phyloP scores from a whole-genome alignment of 2,329 filamentous ascomycete genomes.

The Penicillium oxalicum region DNA sequence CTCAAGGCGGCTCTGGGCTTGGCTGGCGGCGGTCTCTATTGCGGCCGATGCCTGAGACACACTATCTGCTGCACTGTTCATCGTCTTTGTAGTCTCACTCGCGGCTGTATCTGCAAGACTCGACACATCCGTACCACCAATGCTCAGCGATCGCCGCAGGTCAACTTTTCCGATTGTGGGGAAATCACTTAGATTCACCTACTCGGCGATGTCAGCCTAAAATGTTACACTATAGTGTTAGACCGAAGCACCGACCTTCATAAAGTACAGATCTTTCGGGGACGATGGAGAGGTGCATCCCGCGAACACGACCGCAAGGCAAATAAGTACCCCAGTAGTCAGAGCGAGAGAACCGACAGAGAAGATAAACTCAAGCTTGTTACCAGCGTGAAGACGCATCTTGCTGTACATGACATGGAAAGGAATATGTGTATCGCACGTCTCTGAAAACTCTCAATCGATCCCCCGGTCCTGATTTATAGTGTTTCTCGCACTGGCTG shows the following conservation, averaged over 20 bases:
- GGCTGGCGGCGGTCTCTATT: neutral
- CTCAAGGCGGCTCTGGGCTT: neutral
- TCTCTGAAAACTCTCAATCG: neutral
- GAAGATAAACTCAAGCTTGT: neutral
- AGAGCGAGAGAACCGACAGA: neutral
- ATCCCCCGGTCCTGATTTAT: too few relatives aligned
- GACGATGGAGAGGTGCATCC: slow-evolving; percentile 3
- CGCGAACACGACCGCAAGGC: slow-evolving; percentile 2
- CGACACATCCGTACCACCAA: neutral
- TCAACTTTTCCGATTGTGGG: neutral
- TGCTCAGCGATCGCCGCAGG: neutral
- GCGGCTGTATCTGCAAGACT: neutral
- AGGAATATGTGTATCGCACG: neutral
- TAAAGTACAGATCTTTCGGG: neutral
- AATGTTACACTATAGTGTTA: neutral
- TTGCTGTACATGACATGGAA: neutral
- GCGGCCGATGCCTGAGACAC: neutral
- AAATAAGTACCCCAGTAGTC: neutral
- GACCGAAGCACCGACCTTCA: neutral
- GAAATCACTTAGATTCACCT: slow-evolving; percentile 4
- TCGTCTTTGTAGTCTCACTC: neutral
- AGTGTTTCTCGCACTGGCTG: neutral
- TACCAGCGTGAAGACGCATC: neutral
- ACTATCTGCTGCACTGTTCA: neutral
- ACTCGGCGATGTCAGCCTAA: neutral